Base-by-base conservation (phyloP, 768 basidiomycete species). In the Rhodocollybia butyracea region DNA sequence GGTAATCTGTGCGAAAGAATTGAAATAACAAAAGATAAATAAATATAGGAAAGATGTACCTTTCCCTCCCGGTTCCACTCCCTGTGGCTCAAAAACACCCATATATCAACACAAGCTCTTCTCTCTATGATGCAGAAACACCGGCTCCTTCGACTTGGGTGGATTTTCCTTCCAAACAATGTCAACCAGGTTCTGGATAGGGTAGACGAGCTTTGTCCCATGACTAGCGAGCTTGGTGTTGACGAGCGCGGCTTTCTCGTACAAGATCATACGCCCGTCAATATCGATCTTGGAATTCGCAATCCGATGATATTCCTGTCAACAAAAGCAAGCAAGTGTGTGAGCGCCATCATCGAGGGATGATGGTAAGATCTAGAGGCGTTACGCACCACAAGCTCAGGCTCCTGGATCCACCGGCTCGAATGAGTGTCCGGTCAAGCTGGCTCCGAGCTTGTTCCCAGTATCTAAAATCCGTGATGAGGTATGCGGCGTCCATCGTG, bases 161-260 rank as follows among this genome's bases (percentile, higher is more conserved):
- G 91, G 91, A 59, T 91, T 88, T 40, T 85, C 82, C 59, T 81
- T 82, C 91, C 94, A 94, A 40, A 86, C 73, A 2, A 88, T 75
- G 66, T 96, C 94, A 46, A 95, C 73, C 32, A 94, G 77, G 67
- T 96, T 96, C 66, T 90, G 84, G 10, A 88, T 81, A 0, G 91
- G 91, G 61, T 87, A 94, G 19, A 86, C 76, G 57, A 95, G 76
- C 67, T 87, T 88, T 17, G 87, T 83, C 50, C 73, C 75, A 51
- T 78, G 77, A 39, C 72, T 39, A 19, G 68, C 68, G 7, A 93
- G 76, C 59, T 81, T 82, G 41, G 76, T 63, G 58, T 81, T 83
- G 52, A 94, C 72, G 41, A 76, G 70, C 10, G 78, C 74, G 13
- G 86, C 88, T 56, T 84, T 85, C 63, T 86, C 83, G 63, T 89